phyloP scores from a whole-genome alignment of 176 grass and related monocot species.

The Metroxylon sagu region DNA sequence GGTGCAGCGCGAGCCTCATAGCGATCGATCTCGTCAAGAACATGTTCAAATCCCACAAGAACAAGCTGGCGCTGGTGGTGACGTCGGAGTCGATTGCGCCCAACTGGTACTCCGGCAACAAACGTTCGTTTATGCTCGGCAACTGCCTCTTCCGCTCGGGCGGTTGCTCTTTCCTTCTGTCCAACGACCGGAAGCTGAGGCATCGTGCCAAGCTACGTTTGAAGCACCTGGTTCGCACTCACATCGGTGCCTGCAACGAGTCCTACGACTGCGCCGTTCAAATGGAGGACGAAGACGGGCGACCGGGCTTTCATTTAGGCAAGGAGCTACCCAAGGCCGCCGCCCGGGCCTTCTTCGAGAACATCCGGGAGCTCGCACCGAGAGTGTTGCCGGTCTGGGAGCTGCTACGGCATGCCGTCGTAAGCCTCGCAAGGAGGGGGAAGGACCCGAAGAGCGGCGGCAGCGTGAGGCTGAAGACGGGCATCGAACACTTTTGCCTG shows the following conservation, averaged over 20 bases:
- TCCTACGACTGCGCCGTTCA: constrained; percentile 73
- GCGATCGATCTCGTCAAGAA: constrained; percentile 64
- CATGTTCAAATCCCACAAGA: constrained; percentile 46
- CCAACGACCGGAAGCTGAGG: constrained; percentile 32
- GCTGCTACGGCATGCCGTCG: constrained; percentile 36
- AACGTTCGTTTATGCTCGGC: constrained; percentile 73
- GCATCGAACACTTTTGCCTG: constrained; percentile 74
- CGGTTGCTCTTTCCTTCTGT: constrained; percentile 86
- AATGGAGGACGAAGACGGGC: constrained; percentile 63
- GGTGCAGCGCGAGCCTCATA: constrained; percentile 83
- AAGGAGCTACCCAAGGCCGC: constrained; percentile 77
- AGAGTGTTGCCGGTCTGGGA: constrained; percentile 53
- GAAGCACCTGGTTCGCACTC: constrained; percentile 62
- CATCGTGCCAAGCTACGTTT: constrained; percentile 44
- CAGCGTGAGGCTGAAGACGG: constrained; percentile 17
- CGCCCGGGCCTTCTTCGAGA: constrained; percentile 58
- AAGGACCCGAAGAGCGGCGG: neutral
- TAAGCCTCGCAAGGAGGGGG: constrained; percentile 12
- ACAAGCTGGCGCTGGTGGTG: constrained; percentile 59
- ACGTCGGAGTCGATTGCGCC: constrained; percentile 85
- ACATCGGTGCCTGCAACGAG: constrained; percentile 66
- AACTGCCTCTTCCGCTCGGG: constrained; percentile 98
- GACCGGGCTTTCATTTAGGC: constrained; percentile 62
- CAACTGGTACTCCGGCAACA: constrained; percentile 88
- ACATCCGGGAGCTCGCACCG: constrained; percentile 54